Conservation (phyloP, 2,329 filamentous ascomycete species). For the Colletotrichum somersetense region DNA sequence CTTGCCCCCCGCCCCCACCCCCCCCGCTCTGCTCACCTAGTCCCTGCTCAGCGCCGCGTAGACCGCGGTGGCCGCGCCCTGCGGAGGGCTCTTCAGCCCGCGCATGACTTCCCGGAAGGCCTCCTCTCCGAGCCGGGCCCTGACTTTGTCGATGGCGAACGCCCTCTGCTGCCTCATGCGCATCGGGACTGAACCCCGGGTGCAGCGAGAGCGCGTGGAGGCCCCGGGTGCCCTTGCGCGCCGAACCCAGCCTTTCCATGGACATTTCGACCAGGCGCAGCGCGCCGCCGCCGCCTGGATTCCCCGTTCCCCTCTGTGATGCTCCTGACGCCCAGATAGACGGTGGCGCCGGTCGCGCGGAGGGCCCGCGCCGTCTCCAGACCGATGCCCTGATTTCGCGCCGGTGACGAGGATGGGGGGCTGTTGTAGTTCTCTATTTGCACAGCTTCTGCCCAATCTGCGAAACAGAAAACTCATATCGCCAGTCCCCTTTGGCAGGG, state of each 20-base stretch:
- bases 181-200: conserved; percentile 28
- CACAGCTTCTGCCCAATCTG: neutral
- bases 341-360: too few relatives aligned
- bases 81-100: conserved; percentile 46
- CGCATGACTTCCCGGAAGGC: neutral
- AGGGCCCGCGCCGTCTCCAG: too few relatives aligned
- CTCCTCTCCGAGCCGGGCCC: neutral
- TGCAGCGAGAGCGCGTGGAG: too few relatives aligned
- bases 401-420: too few relatives aligned
- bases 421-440: neutral
- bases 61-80: conserved; percentile 62
- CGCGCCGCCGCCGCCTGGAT: conserved; percentile 36
- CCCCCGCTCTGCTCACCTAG: conserved; percentile 55
- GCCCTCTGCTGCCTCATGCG: neutral
- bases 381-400: too few relatives aligned
- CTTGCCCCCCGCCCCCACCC: conserved; percentile 60
- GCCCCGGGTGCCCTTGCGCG: conserved; percentile 47
- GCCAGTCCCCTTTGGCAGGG: too few relatives aligned
- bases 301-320: conserved; percentile 48
- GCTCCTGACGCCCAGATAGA: conserved; percentile 50
- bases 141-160: neutral
- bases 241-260: conserved; percentile 40
- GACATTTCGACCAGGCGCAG: conserved; percentile 23
- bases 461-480: neutral
- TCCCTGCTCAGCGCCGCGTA: too few relatives aligned